These are phyloP conservation scores for Phytophthora nicotianae DNA, from an alignment of 352 stramenopile species.

Conservation along the genomic window DNA sequence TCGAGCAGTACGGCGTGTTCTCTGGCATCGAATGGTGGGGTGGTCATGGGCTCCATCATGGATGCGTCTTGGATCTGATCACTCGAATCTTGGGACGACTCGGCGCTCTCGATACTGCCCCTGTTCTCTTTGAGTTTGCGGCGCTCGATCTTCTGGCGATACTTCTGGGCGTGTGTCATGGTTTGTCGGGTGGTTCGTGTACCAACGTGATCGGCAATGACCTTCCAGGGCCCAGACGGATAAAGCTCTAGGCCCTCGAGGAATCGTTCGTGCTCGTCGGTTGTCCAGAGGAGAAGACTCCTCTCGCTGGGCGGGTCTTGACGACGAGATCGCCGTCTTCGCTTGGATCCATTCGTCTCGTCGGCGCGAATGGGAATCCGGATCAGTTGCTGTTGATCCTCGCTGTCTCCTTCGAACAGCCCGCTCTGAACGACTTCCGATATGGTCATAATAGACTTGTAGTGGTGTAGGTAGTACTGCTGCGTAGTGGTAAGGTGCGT, in stretches of 20 bases:
- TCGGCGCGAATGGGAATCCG: slow-evolving; percentile 24
- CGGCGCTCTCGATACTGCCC: slow-evolving; percentile 9
- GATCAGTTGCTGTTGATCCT: slow-evolving; percentile 31
- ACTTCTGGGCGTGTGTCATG: slow-evolving; percentile 31
- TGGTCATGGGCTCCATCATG: slow-evolving; percentile 8
- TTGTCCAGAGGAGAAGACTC: slow-evolving; percentile 37
- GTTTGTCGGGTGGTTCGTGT: slow-evolving; percentile 27
- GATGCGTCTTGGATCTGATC: slow-evolving; percentile 9
- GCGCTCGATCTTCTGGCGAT: slow-evolving; percentile 42
- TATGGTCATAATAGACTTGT: slow-evolving; percentile 22
- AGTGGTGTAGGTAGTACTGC: slow-evolving; percentile 6
- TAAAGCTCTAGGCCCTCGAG: slow-evolving; percentile 44
- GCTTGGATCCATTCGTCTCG: slow-evolving; percentile 8
- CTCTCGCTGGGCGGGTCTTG: slow-evolving; percentile 25
- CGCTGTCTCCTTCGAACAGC: slow-evolving; percentile 24
- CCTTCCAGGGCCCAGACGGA: slow-evolving; percentile 33
- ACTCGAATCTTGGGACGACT: slow-evolving; percentile 3
- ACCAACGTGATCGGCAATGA: slow-evolving; percentile 37
- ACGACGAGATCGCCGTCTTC: slow-evolving; percentile 16
- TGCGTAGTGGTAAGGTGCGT: not conserved
- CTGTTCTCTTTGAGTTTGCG: slow-evolving; percentile 15
- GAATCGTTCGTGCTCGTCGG: slow-evolving; percentile 45
- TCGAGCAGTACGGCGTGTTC: slow-evolving; percentile 26
- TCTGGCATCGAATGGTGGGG: slow-evolving; percentile 3
- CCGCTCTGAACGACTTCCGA: slow-evolving; percentile 27